Conservation (phyloP, 176 grass and related monocot genomes). For the Tuctoria greenei region DNA sequence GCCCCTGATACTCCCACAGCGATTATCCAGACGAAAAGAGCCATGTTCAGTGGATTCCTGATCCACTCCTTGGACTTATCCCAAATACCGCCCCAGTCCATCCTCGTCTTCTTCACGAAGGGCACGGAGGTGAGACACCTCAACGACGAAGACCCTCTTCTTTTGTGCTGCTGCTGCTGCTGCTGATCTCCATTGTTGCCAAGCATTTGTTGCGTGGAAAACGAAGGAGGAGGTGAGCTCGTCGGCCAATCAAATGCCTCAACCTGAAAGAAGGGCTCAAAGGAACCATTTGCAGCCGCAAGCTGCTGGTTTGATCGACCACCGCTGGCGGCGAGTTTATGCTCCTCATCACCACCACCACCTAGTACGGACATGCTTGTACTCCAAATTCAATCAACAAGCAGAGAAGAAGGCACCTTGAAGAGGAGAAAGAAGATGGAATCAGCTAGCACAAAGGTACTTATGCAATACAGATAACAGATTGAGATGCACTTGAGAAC, state of each 20-base stretch:
- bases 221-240: not conserved
- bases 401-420: not conserved
- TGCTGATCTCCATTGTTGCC: not conserved
- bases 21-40: slow-evolving; percentile 49
- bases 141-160: not conserved
- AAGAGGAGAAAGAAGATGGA: not conserved
- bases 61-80: slow-evolving; percentile 64
- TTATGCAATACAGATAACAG: no score
- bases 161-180: not conserved
- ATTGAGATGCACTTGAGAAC: not conserved
- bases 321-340: not conserved
- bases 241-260: not conserved
- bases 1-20: slow-evolving; percentile 63
- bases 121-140: no score
- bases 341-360: not conserved
- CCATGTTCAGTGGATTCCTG: slow-evolving; percentile 67
- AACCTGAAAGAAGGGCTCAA: not conserved
- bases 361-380: not conserved
- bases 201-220: slow-evolving; percentile 22
- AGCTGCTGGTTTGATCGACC: no score
- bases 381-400: not conserved
- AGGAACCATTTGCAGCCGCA: not conserved
- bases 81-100: slow-evolving; percentile 56
- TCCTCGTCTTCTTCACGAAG: slow-evolving; percentile 68
- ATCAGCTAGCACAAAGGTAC: not conserved